Evolutionary conservation across 352 stramenopile genomes (phyloP), one percentile per base, ranked within the genome.

Genomic region (Chrysophaeum taylorii): DNA sequence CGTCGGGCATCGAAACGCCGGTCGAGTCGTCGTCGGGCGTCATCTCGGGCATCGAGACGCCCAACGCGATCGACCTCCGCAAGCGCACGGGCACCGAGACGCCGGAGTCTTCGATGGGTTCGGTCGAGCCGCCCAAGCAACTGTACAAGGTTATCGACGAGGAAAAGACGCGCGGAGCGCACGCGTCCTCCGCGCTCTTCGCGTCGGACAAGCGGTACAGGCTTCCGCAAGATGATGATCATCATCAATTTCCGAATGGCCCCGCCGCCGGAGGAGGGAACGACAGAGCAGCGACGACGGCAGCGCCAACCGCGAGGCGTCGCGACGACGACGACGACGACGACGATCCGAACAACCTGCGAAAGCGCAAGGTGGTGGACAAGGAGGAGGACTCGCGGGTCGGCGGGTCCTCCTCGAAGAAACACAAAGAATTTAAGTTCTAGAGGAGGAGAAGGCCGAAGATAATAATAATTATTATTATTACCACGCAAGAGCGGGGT

Each of bases 111-210:
- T 73, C 41, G 64, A 70, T 29, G 69, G 38, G 60, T 70, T 62
- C 75, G 21, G 63, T 45, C 38, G 71, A 57, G n/a, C 41, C 60
- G 18, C 78, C 78, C n/a, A 86, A 87, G 69, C 80, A 86, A 75
- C 73, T 92, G 16, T 92, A 92, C 78, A 82, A 85, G 66, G 82
- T 92, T 21, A 60, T 92, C 23, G 74, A 84, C 61, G 72, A 89
- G 76, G 72, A 73, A 33, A 60, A 70, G 29, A 73, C 73, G 0
- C 69, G 69, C 48, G 77, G 69, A 7, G 78, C 77, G 25, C 15
- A 64, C 0, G 60, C 73, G 53, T 25, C 27, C 27, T 79, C 69
- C 18, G 72, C 74, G 27, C 79, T 92, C n/a, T 92, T 91, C 73
- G 79, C 78, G 52, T 87, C 82, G n/a, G 81, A 89, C 69, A 75